Base-by-base conservation (phyloP, 352 stramenopile genomes). In the Nothophytophthora sp. region DNA sequence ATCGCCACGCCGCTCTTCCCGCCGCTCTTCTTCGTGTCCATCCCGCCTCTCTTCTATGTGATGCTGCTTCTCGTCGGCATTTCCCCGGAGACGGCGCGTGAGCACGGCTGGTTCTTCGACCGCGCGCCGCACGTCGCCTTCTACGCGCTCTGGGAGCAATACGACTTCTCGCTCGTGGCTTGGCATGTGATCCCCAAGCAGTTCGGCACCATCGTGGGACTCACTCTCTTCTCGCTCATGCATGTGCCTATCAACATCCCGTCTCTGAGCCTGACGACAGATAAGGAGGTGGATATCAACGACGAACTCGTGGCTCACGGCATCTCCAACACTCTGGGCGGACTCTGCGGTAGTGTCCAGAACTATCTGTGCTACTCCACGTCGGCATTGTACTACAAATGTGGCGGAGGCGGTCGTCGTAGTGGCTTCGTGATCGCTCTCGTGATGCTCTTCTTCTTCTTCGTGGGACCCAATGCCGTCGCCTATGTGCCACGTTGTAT, bases 221-320 rank as follows among this genome's bases (percentile, higher is more conserved):
- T 98, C 30, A 90, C 84, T 12, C 73, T 96, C 35, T 98, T 98
- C 67, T 96, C 86, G 38, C 73, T 98, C 34, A 97, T 98, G 76
- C 90, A 98, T 65, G 95, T 98, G 29, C 95, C 95, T 0, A 98
- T 98, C 46, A 98, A 98, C 56, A 98, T 98, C 55, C 93, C 95
- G 39, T 93, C 83, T 10, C 64, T 96, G 23, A 88, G 80, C 55
- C 68, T 95, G 34, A 91, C 84, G 4, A 92, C 77, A 1, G 81
- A 85, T 59, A 77, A 79, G 28, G 91, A 98, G 59, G 77, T 81
- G 39, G 88, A 98, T 63, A 97, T 98, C 55, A 97, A 98, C 55
- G 74, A 86, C 20, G 93, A 98, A 53, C 76, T 98, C 12, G 79
- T 97, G 4, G 87, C 89, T 13, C 93, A 98, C 57, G 93, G 93